A percentile compares a stretch with the other conserved stretches of the same genome.
These are phyloP conservation scores for Diplotaxis tenuifolia DNA, from an alignment of 345 rosid genomes.

Conservation along the genomic window DNA sequence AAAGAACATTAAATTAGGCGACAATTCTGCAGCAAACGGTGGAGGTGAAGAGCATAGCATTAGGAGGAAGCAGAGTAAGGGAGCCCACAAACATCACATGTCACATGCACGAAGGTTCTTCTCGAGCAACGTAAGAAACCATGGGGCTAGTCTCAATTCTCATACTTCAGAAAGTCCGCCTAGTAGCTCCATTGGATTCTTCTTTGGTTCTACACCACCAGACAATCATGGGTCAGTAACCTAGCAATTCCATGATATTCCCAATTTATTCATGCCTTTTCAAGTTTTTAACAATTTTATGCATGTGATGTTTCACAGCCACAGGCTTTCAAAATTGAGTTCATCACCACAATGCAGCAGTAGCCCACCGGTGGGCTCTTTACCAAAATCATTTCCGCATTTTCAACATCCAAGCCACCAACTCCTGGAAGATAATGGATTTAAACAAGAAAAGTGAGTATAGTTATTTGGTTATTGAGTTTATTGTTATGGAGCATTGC, in stretches of 20 bases:
- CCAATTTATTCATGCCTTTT: conserved; percentile 12
- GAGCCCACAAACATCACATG: conserved; percentile 57
- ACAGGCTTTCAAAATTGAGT: conserved; percentile 74
- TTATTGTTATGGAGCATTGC: conserved; percentile 1
- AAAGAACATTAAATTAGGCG: conserved; percentile 45
- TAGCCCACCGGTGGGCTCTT: conserved; percentile 95
- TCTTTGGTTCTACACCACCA: conserved; percentile 96
- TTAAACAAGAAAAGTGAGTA: conserved; percentile 91
- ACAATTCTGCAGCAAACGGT: conserved; percentile 44
- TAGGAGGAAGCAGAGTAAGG: conserved; percentile 64
- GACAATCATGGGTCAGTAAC: conserved; percentile 77
- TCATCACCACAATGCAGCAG: conserved; percentile 68
- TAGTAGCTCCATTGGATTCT: conserved; percentile 86
- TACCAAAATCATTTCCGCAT: conserved; percentile 88
- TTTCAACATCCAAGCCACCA: conserved; percentile 98
- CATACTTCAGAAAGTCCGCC: conserved; percentile 90
- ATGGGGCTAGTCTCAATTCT: conserved; percentile 51
- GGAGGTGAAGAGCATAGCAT: conserved; percentile 60
- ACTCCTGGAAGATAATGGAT: conserved; percentile 92
- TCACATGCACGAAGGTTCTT: conserved; percentile 71
- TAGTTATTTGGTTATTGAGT: conserved; percentile 3
- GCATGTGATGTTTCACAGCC: conserved; percentile 46
- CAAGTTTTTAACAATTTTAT: not conserved
- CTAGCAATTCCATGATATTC: conserved; percentile 17
- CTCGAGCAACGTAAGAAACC: conserved; percentile 74